Base-by-base conservation (phyloP, 177 flowering plant species). In the Vitis hybrid region DNA sequence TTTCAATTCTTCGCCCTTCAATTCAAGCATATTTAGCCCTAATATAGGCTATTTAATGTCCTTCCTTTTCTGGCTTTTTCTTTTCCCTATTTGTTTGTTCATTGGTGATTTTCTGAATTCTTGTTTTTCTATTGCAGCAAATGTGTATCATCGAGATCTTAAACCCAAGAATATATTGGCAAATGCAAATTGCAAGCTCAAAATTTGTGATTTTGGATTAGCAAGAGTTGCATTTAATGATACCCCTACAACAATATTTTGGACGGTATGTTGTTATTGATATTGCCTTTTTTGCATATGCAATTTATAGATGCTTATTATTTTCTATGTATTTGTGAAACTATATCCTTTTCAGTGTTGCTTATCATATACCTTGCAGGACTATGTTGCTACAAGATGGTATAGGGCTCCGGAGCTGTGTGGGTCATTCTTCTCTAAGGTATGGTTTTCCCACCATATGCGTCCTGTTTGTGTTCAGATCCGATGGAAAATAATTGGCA, bases 351-450 rank as follows among this genome's bases (percentile, higher is more conserved):
- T 17, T 32, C 60, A 32, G 49, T 56, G 11, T 23, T 55, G 55
- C 30, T 62, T 34, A 1, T 62, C 2, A 19, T 52, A 17, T 17
- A 58, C 68, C 30, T 54, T 79, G 70, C 84, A 91, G 97, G 97
- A 91, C 63, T 91, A 91, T 78, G 94, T 91, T 77, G 97, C 97
- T 30, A 91, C 97, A 49, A 85, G 97, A 82, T 91, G 97, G 97
- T 91, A 91, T 72, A 88, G 97, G 74, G 97, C 97, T 61, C 97
- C 97, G 3, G 97, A 91, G 75, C 81, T 91, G 17, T 91, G 97
- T 76, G 97, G 97, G 66, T 91, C 97, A 21, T 91, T 91, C 77
- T 89, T 76, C 68, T 85, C 91, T 12, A 91, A 86, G 92, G 97
- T 91, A 82, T 77, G 70, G 59, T 52, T 67, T 52, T 30, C 15